A percentile compares a stretch with the other conserved stretches of the same genome.
Evolutionary conservation across 106 monocot genomes (phyloP).

Genomic region (Apostasia ramifera): DNA sequence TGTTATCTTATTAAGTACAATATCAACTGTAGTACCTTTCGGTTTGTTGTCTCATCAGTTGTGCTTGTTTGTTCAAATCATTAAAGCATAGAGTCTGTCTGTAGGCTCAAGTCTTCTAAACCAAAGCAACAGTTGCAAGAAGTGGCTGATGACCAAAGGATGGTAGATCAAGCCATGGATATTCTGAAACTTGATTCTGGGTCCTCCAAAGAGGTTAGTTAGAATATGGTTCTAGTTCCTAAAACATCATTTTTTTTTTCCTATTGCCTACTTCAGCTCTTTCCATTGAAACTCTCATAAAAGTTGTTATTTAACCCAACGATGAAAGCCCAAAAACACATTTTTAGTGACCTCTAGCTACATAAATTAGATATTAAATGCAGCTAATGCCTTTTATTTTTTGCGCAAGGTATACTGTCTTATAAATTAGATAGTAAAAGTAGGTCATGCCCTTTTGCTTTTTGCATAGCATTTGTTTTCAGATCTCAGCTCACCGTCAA

Average conservation of each 20-base stretch:
- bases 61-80: neutral
- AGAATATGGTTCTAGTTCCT: neutral
- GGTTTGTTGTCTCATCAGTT: neutral
- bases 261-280: neutral
- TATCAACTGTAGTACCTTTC: neutral
- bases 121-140: slow-evolving; percentile 5
- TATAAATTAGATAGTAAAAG: too few relatives aligned
- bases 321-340: too few relatives aligned
- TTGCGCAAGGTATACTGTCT: neutral
- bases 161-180: neutral
- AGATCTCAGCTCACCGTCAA: too few relatives aligned
- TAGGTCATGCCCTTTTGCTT: too few relatives aligned
- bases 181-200: slow-evolving; percentile 12
- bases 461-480: too few relatives aligned
- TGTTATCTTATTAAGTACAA: neutral
- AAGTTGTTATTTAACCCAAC: neutral
- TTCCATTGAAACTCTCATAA: neutral
- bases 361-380: neutral
- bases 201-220: slow-evolving; percentile 19
- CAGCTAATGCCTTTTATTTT: neutral
- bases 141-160: slow-evolving; percentile 5
- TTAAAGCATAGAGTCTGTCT: neutral
- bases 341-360: too few relatives aligned
- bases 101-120: slow-evolving; percentile 6
- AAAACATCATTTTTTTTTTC: neutral